Conservation (phyloP, 805 yeast genomes). For the Priceomyces carsonii region DNA sequence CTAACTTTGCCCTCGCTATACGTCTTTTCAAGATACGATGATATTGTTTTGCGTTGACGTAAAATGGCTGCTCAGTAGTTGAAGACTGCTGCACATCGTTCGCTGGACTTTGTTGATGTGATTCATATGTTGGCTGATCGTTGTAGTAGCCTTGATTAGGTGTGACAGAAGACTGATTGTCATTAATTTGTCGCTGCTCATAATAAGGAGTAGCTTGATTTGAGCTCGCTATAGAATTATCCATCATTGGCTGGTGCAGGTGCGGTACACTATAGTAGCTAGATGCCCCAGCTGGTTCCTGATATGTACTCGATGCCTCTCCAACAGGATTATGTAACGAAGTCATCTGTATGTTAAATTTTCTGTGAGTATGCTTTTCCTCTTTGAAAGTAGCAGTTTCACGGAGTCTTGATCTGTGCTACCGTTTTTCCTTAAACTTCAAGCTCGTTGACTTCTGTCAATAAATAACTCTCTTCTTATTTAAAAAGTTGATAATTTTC, state of each 20-base stretch:
- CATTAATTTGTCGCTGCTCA: slow-evolving; percentile 11
- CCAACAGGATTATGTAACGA: slow-evolving; percentile 28
- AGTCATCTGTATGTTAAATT: too few relatives aligned
- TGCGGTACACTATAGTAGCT: slow-evolving; percentile 15
- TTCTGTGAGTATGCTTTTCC: too few relatives aligned
- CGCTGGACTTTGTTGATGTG: slow-evolving; percentile 9
- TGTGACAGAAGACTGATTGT: slow-evolving; percentile 13
- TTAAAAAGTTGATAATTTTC: too few relatives aligned
- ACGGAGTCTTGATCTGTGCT: too few relatives aligned
- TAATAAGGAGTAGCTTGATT: slow-evolving; percentile 24
- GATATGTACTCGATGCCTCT: slow-evolving; percentile 26
- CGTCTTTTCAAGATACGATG: slow-evolving; percentile 92
- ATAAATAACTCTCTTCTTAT: too few relatives aligned
- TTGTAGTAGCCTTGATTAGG: slow-evolving; percentile 11
- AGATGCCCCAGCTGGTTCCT: slow-evolving; percentile 15
- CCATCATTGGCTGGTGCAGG: slow-evolving; percentile 7
- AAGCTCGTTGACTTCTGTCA: too few relatives aligned
- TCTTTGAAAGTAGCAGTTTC: too few relatives aligned
- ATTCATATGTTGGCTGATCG: slow-evolving; percentile 13
- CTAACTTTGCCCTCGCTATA: slow-evolving; percentile 89
- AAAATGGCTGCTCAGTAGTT: slow-evolving; percentile 81
- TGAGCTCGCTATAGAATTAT: slow-evolving; percentile 8
- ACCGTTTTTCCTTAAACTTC: too few relatives aligned
- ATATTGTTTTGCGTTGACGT: slow-evolving; percentile 97
- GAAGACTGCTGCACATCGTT: slow-evolving; percentile 11